A percentile compares a stretch with the other conserved stretches of the same genome.
These are phyloP conservation scores for Corynascus novoguineensis DNA, from an alignment of 495 filamentous ascomycete species.

Conservation along the genomic window DNA sequence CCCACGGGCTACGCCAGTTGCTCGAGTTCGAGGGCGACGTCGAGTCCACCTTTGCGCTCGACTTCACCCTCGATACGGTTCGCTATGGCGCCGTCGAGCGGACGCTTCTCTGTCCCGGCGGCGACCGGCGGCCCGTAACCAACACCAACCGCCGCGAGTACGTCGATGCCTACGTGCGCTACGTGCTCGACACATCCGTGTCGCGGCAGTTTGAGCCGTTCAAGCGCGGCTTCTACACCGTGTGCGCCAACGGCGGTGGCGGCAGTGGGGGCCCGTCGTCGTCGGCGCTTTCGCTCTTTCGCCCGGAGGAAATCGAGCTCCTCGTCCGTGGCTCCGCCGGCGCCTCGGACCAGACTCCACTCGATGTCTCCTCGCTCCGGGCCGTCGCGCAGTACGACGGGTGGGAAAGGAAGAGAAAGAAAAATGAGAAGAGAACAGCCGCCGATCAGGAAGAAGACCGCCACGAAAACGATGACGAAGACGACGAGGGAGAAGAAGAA, in stretches of 20 bases:
- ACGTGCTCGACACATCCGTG: constrained; percentile 75
- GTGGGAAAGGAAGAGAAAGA: too few relatives aligned
- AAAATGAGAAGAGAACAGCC: too few relatives aligned
- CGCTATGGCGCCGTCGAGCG: constrained; percentile 64
- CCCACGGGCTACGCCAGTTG: constrained; percentile 67
- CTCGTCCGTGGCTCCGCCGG: constrained; percentile 78
- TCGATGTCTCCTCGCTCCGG: constrained; percentile 71
- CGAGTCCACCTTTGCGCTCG: constrained; percentile 71
- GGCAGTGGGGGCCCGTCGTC: constrained; percentile 43
- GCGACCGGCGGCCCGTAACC: constrained; percentile 72
- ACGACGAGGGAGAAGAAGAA: constrained; percentile 33
- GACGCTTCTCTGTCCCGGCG: constrained; percentile 69
- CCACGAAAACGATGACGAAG: neutral
- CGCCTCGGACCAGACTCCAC: constrained; percentile 52
- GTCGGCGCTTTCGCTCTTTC: constrained; percentile 63
- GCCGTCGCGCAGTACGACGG: constrained; percentile 79
- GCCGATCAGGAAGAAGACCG: too few relatives aligned
- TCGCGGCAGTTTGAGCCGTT: constrained; percentile 88
- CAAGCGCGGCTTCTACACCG: constrained; percentile 90
- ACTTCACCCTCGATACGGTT: constrained; percentile 74
- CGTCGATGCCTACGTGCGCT: constrained; percentile 79
- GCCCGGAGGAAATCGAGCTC: constrained; percentile 92
- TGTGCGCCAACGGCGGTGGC: constrained; percentile 69
- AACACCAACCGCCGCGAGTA: constrained; percentile 82
- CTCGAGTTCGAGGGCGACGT: constrained; percentile 78